Evolutionary conservation across 345 rosid genomes (phyloP).

Genomic region (Boechera retrofracta): DNA sequence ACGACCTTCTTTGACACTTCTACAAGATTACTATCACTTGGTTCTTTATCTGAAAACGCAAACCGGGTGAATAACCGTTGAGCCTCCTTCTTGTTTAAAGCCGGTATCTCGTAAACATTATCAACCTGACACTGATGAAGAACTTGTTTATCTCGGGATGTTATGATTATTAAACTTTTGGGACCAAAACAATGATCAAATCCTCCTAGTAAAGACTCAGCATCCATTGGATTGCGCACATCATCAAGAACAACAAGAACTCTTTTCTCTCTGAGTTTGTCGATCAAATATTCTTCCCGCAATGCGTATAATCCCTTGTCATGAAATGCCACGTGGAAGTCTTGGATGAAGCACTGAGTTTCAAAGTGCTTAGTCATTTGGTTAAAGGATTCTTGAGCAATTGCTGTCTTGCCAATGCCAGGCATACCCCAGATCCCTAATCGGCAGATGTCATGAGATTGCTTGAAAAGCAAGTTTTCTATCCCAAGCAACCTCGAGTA

Average conservation of each 20-base stretch:
- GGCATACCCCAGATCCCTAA: not conserved
- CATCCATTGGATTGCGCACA: constrained; percentile 15
- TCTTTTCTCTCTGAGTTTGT: not conserved
- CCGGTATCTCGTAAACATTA: not conserved
- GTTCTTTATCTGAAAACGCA: not conserved
- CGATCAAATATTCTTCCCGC: not conserved
- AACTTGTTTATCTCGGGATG: constrained; percentile 38
- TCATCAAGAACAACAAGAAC: constrained; percentile 40
- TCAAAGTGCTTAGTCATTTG: not conserved
- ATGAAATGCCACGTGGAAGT: constrained; percentile 2
- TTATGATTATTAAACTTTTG: constrained; percentile 19
- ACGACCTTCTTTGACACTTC: not conserved
- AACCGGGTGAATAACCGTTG: not conserved
- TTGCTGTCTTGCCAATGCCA: not conserved
- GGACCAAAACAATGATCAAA: constrained; percentile 1
- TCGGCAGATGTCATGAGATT: not conserved
- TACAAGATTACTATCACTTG: not conserved
- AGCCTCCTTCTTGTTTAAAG: constrained; percentile 21
- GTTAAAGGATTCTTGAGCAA: not conserved
- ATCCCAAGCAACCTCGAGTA: not conserved
- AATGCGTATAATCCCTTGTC: not conserved
- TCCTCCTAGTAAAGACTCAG: constrained; percentile 32
- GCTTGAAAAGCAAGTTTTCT: not conserved
- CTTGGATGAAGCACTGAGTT: not conserved
- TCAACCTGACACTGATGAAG: constrained; percentile 15